Evolutionary conservation across 768 basidiomycete species (phyloP), one percentile per base, ranked within the genome.

Genomic region (Agrocybe praecox): DNA sequence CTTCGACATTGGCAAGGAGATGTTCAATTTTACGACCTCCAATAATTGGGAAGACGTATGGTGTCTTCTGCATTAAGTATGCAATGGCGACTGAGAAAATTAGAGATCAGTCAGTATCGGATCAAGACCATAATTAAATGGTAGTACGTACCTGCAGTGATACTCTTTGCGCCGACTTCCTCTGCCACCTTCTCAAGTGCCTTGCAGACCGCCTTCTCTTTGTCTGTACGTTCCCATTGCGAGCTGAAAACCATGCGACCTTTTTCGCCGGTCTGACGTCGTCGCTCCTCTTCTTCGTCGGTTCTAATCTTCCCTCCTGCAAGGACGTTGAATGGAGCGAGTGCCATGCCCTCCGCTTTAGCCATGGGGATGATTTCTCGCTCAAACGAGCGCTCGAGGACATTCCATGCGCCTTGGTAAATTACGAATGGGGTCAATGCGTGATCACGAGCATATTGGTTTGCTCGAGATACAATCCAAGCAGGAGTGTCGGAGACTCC

Each of bases 1-100:
- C 82, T 61, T 84, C 76, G 14, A 85, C 53, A 61, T 85, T 86
- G 42, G 76, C 75, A 47, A 71, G 49, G 19, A 85, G 66, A 29
- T 85, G 80, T 65, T 82, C 81, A 42, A 82, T 68, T 60, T 83
- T 86, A 48, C 81, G 73, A 0, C 81, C 78, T 4, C 82, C 81
- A 22, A 83, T 67, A 55, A 83, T 73, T 0, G 81, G 81, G 68
- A 84, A 83, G 0, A 83, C 80, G 52, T 74, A 82, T 0, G 80
- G 77, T 6, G 78, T 72, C 64, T 85, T 86, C 45, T 82, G 80
- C 68, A 85, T 67, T 12, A 84, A 67, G 56, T 83, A 84, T 19
- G 81, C 80, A 55, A 85, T 79, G 11, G 82, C 81, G 9, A 83
- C 80, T 79, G 22, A 14, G 17, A n/a, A n/a, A n/a, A 19, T 40